These are phyloP conservation scores for Mortierella sp. DNA, from an alignment of 371 early-diverging fungal species.

Conservation along the genomic window DNA sequence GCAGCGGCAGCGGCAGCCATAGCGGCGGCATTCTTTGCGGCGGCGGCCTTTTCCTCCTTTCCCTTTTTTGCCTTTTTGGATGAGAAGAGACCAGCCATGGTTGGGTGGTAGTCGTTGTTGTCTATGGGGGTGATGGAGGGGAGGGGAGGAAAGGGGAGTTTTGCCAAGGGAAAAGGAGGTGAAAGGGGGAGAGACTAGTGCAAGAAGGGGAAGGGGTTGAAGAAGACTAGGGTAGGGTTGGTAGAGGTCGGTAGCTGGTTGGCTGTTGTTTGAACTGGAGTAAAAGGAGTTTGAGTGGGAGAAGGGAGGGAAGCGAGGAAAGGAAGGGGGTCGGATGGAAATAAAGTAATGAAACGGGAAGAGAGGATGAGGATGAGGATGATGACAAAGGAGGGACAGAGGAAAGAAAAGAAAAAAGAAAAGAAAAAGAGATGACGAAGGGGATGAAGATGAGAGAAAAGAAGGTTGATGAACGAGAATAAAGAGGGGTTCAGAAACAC, in stretches of 20 bases:
- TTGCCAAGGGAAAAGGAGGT: too few species aligned
- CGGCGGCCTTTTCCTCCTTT: constrained; percentile 52
- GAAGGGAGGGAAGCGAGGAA: neutral
- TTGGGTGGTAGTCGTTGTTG: neutral
- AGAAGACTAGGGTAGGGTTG: neutral
- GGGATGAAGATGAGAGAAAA: neutral
- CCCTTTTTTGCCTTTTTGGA: constrained; percentile 52
- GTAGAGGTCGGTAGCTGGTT: neutral
- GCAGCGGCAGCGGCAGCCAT: neutral
- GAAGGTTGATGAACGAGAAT: neutral
- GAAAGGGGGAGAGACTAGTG: too few species aligned
- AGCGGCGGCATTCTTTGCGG: constrained; percentile 28
- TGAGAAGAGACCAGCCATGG: constrained; percentile 55
- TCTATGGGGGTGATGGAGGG: neutral
- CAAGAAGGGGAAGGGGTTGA: neutral
- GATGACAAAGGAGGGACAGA: neutral
- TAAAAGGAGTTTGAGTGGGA: neutral
- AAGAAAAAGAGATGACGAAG: neutral
- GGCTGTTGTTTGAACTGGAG: neutral
- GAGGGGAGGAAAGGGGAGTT: neutral
- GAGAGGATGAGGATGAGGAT: neutral
- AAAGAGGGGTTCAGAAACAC: too few species aligned
- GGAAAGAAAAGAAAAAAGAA: neutral
- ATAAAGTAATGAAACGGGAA: neutral
- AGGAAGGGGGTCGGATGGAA: constrained; percentile 5